Evolutionary conservation across 2,329 filamentous ascomycete species (phyloP), one percentile per base, ranked within the genome.

Genomic region (Nemania abortiva): DNA sequence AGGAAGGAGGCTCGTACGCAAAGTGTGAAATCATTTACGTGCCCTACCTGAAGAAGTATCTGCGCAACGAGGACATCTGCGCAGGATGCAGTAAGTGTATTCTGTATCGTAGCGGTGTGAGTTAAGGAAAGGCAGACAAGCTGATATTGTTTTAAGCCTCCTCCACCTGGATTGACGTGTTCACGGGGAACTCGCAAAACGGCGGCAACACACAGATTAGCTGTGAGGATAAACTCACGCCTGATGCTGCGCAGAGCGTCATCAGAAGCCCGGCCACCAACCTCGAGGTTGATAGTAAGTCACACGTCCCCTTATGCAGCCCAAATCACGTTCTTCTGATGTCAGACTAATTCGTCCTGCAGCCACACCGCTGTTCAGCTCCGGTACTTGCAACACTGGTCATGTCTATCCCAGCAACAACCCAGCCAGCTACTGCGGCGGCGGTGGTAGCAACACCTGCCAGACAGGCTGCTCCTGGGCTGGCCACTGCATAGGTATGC

Each of bases 11-110:
- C 52, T 80, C 81, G 60, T 83, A 84, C 74, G 72, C 75, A 0
- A 61, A 73, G 24, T 85, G 84, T 76, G 83, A 84, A 69, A 75
- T 84, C 65, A 76, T 85, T 50, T 85, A 84, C 66, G 72, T 78
- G n/a, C 82, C 82, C 0, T 83, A 82, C 66, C 67, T 83, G 34
- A 78, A 77, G 62, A 85, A 85, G 73, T 85, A 85, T 67, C 73
- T 83, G 5, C 76, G 79, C 3, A 75, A 74, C 64, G 74, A 77
- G 58, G 76, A 77, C 39, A 65, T 62, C 34, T 77, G 75, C 39
- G 72, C 63, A 9, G 45, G n/a, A 2, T 77, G 74, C 65, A 67
- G 73, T 77, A 37, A 68, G 74, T 76, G n/a, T 49, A 50, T 42
- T 50, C 50, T n/a, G 9, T 22, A 3, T 45, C 22, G n/a, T 63